Evolutionary conservation across 495 filamentous ascomycete species (phyloP), one percentile per base, ranked within the genome.

Genomic region (Aspergillus cristatus): DNA sequence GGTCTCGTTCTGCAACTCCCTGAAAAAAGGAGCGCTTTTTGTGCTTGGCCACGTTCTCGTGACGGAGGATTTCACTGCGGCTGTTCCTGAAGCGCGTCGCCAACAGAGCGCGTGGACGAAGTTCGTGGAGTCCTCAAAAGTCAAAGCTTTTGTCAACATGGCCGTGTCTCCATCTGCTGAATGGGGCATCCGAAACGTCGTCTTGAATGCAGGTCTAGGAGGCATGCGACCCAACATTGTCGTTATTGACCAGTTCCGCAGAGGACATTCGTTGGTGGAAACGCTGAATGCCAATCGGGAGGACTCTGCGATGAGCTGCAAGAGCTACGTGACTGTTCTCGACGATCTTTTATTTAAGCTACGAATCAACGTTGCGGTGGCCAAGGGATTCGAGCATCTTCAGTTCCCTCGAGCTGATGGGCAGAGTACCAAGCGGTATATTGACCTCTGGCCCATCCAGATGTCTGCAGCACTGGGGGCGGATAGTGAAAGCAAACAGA

Each of bases 201-300:
- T 88, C 14, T 63, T 94, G 20, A 86, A 79, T 14, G 76, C 86
- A 14, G 86, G 86, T 0, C 63, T 94, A 3, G 86, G 86, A n/a
- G 86, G 86, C 7, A 93, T 94, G 86, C 57, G 86, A 34, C 86
- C 86, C 1, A 93, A 94, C 47, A 91, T 94, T 41, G 84, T 82
- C 10, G 72, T 94, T 17, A 67, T 93, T 37, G 79, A 84, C 31
- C 84, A 90, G 32, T 71, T 81, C 33, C 71, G 81, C 31, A 50
- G 65, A 29, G 70, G 70, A 6, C 62, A 68, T 36, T 67, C 72
- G 2, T 54, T 77, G n/a, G 65, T 68, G 14, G 73, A 75, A 42
- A 61, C 66, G 17, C 51, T 12, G 12, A n/a, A 14, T 3, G 13
- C 10, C 4, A 32, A 41, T 10, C 32, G 44, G 13, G 43, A 36